Base-by-base conservation (phyloP, 2,329 filamentous ascomycete species). In the Xylaria sp. region DNA sequence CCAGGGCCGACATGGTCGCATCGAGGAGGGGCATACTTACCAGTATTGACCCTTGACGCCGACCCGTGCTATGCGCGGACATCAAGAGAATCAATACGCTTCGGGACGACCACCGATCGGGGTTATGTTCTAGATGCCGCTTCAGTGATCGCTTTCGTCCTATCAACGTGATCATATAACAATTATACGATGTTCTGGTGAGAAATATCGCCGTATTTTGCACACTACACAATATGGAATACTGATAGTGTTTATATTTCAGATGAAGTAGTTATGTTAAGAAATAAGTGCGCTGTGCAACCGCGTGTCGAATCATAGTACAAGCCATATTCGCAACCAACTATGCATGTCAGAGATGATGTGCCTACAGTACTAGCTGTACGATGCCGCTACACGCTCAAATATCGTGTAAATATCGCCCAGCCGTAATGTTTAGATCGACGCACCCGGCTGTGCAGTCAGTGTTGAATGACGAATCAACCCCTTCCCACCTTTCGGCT, bases 1-100 rank as follows among this genome's bases (percentile, higher is more conserved):
- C 52, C 25, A 54, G 46, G 58, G 61, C 62, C 31, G 57, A 49
- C 33, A 36, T 1, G 28, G 51, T 60, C 13, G 31, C 48, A 67
- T 67, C 18, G 46, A 33, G 56, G 8, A 15, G 20, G 20, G 28
- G 36, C 18, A 33, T 28, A 31, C 33, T 57, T 57, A 28, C 64
- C 52, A n/a, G 12, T 62, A 56, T 36, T 33, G 43, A 43, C 39
- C 31, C 13, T 41, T 61, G 20, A n/a, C 20, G 39, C 64, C 57
- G 64, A 62, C 46, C 41, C 10, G 28, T 54, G 51, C 51, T 23
- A 54, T 54, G 36, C 51, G 51, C 28, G 51, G 51, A 33, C 0
- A 2, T 54, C 18, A 7, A 23, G 48, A 60, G 25, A 15, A 13
- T 23, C 3, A 23, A 15, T 46, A 33, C 33, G n/a, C 10, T 36